Percentiles rank a stretch among this genome's conserved stretches.
Evolutionary conservation across 78 protist species (phyloP).

Genomic region (Dictyostelium brefeldianum): DNA sequence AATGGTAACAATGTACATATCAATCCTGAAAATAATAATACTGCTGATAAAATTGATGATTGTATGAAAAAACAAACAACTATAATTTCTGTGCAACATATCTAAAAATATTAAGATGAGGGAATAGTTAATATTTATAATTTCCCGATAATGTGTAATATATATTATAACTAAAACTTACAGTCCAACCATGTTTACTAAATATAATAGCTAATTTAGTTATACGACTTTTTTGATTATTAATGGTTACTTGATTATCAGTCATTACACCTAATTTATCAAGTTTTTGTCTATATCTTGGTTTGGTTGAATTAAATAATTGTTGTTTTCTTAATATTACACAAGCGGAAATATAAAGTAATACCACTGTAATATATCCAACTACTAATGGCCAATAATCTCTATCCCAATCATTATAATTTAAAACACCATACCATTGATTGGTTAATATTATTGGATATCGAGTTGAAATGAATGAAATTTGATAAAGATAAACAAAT

Average conservation of each 20-base stretch:
- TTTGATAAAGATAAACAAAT: slow-evolving; percentile 53
- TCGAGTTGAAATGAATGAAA: background rate
- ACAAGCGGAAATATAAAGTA: slow-evolving; percentile 45
- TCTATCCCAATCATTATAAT: slow-evolving; percentile 38
- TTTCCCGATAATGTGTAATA: no score
- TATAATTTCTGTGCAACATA: slow-evolving; percentile 67
- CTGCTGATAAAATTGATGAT: slow-evolving; percentile 8
- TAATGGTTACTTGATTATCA: background rate
- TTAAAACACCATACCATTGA: slow-evolving; percentile 42
- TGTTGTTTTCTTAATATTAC: slow-evolving; percentile 34
- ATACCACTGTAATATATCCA: slow-evolving; percentile 53
- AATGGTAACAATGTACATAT: slow-evolving; percentile 39
- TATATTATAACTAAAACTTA: background rate
- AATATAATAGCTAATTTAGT: slow-evolving; percentile 41
- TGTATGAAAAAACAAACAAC: slow-evolving; percentile 49
- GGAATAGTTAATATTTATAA: background rate
- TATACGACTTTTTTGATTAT: background rate
- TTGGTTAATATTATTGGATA: background rate
- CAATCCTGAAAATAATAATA: slow-evolving; percentile 20
- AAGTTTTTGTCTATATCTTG: slow-evolving; percentile 26
- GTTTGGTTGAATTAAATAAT: slow-evolving; percentile 25
- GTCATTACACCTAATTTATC: slow-evolving; percentile 5
- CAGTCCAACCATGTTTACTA: slow-evolving; percentile 68
- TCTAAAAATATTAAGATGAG: background rate
- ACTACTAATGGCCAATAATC: slow-evolving; percentile 45